These are phyloP conservation scores for Chaetoceros tenuissimus DNA, from an alignment of 108 stramenopile genomes.

Conservation along the genomic window DNA sequence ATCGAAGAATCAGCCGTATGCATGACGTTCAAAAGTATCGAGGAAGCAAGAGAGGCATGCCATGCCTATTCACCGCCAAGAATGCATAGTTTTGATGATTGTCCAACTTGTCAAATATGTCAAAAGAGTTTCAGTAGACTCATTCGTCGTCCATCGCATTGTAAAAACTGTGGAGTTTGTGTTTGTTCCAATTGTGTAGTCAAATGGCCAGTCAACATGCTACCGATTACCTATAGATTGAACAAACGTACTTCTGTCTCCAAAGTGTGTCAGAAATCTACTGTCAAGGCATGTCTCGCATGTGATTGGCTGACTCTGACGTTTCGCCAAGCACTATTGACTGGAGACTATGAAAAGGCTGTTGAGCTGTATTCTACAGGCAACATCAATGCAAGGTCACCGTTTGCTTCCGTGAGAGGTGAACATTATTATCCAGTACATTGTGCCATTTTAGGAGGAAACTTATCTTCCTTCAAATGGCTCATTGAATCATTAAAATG, in stretches of 20 bases:
- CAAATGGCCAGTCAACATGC: conserved; percentile 45
- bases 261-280: conserved; percentile 23
- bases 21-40: conserved; percentile 22
- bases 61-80: conserved; percentile 38
- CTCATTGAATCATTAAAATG: conserved; percentile 50
- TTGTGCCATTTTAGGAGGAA: conserved; percentile 48
- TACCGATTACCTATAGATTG: conserved; percentile 38
- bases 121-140: conserved; percentile 27
- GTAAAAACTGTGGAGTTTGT: conserved; percentile 55
- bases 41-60: conserved; percentile 34
- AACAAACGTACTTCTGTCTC: conserved; percentile 12
- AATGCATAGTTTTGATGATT: conserved; percentile 33
- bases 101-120: conserved; percentile 36
- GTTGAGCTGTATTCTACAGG: conserved; percentile 42
- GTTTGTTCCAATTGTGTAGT: conserved; percentile 33
- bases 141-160: conserved; percentile 45
- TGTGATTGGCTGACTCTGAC: conserved; percentile 47
- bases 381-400: conserved; percentile 36
- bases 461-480: conserved; percentile 41
- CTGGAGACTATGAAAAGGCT: conserved; percentile 42
- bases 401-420: conserved; percentile 27
- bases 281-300: conserved; percentile 37
- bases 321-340: conserved; percentile 47
- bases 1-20: conserved; percentile 34
- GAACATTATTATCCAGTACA: conserved; percentile 9